Evolutionary conservation across 2,329 filamentous ascomycete species (phyloP).

Genomic region (Talaromyces sp.): DNA sequence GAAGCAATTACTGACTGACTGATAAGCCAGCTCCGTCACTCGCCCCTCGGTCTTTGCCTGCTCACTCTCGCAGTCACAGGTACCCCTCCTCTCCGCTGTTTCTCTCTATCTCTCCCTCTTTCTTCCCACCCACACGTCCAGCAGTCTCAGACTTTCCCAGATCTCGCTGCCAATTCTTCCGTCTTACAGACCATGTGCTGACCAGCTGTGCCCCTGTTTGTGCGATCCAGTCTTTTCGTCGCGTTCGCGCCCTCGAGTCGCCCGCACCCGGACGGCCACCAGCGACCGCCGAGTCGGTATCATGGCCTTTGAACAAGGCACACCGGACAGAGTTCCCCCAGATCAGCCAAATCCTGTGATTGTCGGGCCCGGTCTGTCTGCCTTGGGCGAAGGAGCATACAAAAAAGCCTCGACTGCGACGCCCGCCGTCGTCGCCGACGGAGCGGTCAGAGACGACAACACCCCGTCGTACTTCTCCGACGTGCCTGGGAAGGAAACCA

Average conservation of each 20-base stretch:
- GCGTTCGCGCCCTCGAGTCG: not conserved
- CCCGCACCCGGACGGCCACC: not conserved
- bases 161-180: not conserved
- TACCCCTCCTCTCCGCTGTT: not conserved
- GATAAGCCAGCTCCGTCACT: not conserved
- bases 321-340: conserved; percentile 9
- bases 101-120: not conserved
- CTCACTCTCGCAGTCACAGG: not conserved
- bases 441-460: conserved; percentile 14
- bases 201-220: not conserved
- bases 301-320: conserved; percentile 13
- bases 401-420: conserved; percentile 23
- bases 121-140: not conserved
- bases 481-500: conserved; percentile 15
- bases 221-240: conserved; percentile 3
- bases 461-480: conserved; percentile 25
- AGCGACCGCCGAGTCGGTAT: not conserved
- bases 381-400: conserved; percentile 20
- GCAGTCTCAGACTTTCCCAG: too few relatives aligned
- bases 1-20: not conserved
- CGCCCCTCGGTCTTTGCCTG: not conserved
- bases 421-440: conserved; percentile 19
- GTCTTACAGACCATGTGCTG: not conserved
- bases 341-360: conserved; percentile 12
- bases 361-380: conserved; percentile 11